Evolutionary conservation across 306 rosid species (phyloP), one percentile per base, ranked within the genome.

Genomic region (Fragaria iinumae): DNA sequence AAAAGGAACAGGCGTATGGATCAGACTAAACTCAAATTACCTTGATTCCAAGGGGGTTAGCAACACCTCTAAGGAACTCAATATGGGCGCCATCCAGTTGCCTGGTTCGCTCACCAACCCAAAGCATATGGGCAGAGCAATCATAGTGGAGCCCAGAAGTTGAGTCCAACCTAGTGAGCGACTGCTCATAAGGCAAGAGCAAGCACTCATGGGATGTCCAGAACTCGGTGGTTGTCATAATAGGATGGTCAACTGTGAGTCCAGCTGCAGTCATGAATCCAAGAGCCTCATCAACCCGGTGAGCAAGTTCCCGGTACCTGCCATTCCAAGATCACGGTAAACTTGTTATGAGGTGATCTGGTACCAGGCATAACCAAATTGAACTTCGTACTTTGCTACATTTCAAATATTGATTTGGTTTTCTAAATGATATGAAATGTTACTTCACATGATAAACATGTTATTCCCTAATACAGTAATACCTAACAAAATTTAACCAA

Each of bases 211-310:
- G 99, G 38, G 99, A 95, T 29, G 99, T 95, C 99, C 97, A 95
- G 83, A 95, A 95, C 55, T 95, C 97, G 1, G 99, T 95, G 76
- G 99, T 90, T 64, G 84, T 92, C 97, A 95, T 95, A 69, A 95
- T 90, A 17, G 99, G 97, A 82, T 95, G 99, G 76, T 90, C 99
- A 67, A 88, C 89, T 0, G 99, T 95, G 79, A 95, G 97, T 47
- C 99, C 99, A 21, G 99, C 97, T 6, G 97, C 99, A 72, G 92
- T 88, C 99, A 95, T 95, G 87, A 95, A 95, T 69, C 99, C 99
- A 75, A 95, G 99, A 72, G 99, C 99, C 92, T 95, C 99, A 64
- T 95, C 99, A 18, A 95, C 99, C 48, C 99, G 88, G 86, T 84
- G 73, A 80, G 97, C 99, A 11, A 95, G 93, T 73, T 95, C 99